These are phyloP conservation scores for Alectoria sarmentosa DNA, from an alignment of 495 filamentous ascomycete species.

Conservation along the genomic window DNA sequence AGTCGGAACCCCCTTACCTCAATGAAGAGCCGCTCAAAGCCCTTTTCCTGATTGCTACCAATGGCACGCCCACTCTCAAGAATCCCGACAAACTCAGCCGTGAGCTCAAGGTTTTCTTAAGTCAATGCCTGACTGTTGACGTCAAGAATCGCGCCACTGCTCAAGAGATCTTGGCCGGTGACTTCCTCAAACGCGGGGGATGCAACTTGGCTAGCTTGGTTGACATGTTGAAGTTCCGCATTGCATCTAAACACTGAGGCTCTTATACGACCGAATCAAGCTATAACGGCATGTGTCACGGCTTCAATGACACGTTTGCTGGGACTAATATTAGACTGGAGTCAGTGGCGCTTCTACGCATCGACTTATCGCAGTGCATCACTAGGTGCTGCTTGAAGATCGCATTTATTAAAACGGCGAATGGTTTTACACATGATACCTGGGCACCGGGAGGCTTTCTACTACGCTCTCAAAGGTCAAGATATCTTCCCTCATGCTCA, in stretches of 20 bases:
- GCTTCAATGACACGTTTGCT: neutral
- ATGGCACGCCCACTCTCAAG: constrained; percentile 93
- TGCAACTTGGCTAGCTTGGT: constrained; percentile 76
- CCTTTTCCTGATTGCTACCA: constrained; percentile 93
- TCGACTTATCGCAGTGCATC: constrained; percentile 10
- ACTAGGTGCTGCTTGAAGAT: neutral
- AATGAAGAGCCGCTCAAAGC: constrained; percentile 98
- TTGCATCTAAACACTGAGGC: constrained; percentile 12
- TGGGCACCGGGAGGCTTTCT: constrained; percentile 4
- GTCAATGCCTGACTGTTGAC: constrained; percentile 91
- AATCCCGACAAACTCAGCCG: constrained; percentile 95
- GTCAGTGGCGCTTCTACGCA: constrained; percentile 1
- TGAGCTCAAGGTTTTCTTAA: constrained; percentile 92
- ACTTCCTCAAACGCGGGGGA: constrained; percentile 61
- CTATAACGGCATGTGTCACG: neutral
- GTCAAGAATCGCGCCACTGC: constrained; percentile 91
- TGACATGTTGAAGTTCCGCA: constrained; percentile 69
- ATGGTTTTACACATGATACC: constrained; percentile 16
- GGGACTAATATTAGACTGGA: constrained; percentile 9
- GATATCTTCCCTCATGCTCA: neutral
- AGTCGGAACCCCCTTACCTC: constrained; percentile 93
- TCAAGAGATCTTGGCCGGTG: constrained; percentile 73
- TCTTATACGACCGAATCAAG: neutral
- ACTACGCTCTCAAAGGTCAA: neutral
- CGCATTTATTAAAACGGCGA: constrained; percentile 3